Percentiles rank a stretch among this genome's conserved stretches.
These are phyloP conservation scores for Chloroidium sp. DNA, from an alignment of 163 green algal species.

Conservation along the genomic window DNA sequence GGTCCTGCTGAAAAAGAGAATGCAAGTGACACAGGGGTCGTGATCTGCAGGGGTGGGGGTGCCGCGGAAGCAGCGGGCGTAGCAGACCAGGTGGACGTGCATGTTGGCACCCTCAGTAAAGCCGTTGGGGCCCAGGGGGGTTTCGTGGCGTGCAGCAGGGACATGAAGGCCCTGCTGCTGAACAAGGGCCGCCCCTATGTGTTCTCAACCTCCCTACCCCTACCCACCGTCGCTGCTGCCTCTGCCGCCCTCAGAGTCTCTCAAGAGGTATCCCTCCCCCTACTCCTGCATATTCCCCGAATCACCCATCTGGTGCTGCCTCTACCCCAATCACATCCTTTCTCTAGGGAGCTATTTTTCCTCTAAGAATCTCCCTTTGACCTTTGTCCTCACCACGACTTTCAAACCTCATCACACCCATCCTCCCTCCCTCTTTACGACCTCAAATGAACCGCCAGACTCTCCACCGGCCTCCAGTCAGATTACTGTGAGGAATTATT, in stretches of 20 bases:
- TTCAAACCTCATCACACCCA: no score
- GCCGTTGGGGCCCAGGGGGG: conserved; percentile 78
- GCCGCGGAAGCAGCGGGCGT: conserved; percentile 42
- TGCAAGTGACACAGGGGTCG: no score
- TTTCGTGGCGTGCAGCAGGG: conserved; percentile 70
- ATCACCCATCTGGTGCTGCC: no score
- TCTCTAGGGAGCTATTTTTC: no score
- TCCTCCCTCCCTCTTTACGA: no score
- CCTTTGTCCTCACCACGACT: no score
- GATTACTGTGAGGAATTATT: no score
- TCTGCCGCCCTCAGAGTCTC: conserved; percentile 53
- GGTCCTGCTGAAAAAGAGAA: not conserved
- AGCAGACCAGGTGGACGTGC: conserved; percentile 66
- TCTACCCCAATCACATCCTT: no score
- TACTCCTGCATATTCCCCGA: no score
- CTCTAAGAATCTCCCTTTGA: no score
- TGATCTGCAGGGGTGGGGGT: conserved; percentile 26
- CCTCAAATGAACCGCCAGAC: no score
- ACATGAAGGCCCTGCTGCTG: conserved; percentile 63
- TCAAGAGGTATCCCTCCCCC: conserved; percentile 19
- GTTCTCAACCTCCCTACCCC: conserved; percentile 85
- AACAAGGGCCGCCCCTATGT: conserved; percentile 69
- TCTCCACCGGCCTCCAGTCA: no score
- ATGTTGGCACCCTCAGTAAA: conserved; percentile 93
- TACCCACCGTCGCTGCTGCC: conserved; percentile 77